A percentile compares a stretch with the other conserved stretches of the same genome.
These are phyloP conservation scores for Coemansia sp. DNA, from an alignment of 192 early-diverging fungal genomes.

Conservation along the genomic window DNA sequence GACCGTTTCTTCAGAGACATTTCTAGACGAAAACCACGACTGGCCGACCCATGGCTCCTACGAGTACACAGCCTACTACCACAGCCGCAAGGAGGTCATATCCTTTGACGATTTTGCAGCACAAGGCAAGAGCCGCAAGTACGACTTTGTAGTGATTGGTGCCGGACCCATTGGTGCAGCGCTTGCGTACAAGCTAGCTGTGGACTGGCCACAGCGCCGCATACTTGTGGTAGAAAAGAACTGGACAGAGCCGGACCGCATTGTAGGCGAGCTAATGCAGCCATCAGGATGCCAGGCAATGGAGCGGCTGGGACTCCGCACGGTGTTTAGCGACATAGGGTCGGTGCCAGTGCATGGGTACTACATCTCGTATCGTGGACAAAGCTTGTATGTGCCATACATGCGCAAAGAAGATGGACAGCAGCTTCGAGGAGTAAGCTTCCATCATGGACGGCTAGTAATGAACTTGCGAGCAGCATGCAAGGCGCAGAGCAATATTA, in stretches of 20 bases:
- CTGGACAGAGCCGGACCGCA: conserved; percentile 91
- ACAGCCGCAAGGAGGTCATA: conserved; percentile 16
- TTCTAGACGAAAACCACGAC: conserved; percentile 37
- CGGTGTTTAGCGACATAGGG: conserved; percentile 78
- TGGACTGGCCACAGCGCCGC: conserved; percentile 63
- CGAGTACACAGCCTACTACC: conserved; percentile 28
- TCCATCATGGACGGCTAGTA: conserved; percentile 94
- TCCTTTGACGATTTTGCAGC: conserved; percentile 1
- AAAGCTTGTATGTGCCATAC: conserved; percentile 72
- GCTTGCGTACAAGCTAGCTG: conserved; percentile 74
- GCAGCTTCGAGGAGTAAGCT: conserved; percentile 65
- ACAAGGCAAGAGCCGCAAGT: conserved; percentile 17
- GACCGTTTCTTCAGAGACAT: conserved; percentile 6
- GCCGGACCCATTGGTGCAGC: conserved; percentile 93
- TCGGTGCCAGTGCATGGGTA: conserved; percentile 84
- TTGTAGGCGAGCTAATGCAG: conserved; percentile 96
- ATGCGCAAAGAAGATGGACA: conserved; percentile 54
- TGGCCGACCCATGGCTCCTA: conserved; percentile 43
- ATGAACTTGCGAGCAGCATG: conserved; percentile 73
- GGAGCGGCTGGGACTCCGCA: conserved; percentile 68
- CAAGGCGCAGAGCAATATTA: conserved; percentile 61
- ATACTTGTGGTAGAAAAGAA: conserved; percentile 70
- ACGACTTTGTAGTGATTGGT: conserved; percentile 86
- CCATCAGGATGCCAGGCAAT: conserved; percentile 89
- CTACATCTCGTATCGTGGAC: conserved; percentile 66